These are phyloP conservation scores for Calonectria pseudoreteaudii DNA, from an alignment of 2,329 filamentous ascomycete genomes.

Conservation along the genomic window DNA sequence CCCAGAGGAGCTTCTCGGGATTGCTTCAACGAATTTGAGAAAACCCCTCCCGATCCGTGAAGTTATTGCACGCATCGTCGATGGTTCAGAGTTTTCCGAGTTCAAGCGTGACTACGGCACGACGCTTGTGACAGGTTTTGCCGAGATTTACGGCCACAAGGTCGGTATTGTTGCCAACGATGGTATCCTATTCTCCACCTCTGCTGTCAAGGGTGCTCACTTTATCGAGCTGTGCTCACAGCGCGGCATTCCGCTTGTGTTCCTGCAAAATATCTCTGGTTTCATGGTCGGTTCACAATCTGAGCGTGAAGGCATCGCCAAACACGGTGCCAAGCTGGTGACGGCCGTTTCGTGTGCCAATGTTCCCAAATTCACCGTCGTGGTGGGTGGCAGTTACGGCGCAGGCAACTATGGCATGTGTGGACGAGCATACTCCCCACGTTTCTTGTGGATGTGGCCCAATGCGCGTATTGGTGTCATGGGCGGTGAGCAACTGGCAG, in stretches of 20 bases:
- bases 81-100: slow-evolving; percentile 89
- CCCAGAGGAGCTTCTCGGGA: slow-evolving; percentile 83
- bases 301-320: slow-evolving; percentile 94
- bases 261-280: slow-evolving; percentile 95
- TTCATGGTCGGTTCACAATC: slow-evolving; percentile 98
- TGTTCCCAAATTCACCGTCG: slow-evolving; percentile 96
- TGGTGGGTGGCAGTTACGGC: slow-evolving; percentile 92
- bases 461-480: slow-evolving; percentile 97
- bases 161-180: slow-evolving; percentile 97
- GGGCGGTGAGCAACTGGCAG: slow-evolving; percentile 90
- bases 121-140: slow-evolving; percentile 93
- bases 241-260: slow-evolving; percentile 88
- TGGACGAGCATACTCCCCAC: slow-evolving; percentile 89
- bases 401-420: slow-evolving; percentile 99
- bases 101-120: slow-evolving; percentile 94
- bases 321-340: slow-evolving; percentile 97
- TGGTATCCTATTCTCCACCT: slow-evolving; percentile 91
- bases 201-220: slow-evolving; percentile 92
- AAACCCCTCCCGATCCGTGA: slow-evolving; percentile 88
- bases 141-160: slow-evolving; percentile 86
- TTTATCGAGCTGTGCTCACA: slow-evolving; percentile 96
- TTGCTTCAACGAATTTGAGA: slow-evolving; percentile 90
- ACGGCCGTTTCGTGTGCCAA: slow-evolving; percentile 94
- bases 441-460: slow-evolving; percentile 97
- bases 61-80: slow-evolving; percentile 92